Evolutionary conservation across 371 early-diverging fungal genomes (phyloP).

Genomic region (Syncephalis plumigaleata): DNA sequence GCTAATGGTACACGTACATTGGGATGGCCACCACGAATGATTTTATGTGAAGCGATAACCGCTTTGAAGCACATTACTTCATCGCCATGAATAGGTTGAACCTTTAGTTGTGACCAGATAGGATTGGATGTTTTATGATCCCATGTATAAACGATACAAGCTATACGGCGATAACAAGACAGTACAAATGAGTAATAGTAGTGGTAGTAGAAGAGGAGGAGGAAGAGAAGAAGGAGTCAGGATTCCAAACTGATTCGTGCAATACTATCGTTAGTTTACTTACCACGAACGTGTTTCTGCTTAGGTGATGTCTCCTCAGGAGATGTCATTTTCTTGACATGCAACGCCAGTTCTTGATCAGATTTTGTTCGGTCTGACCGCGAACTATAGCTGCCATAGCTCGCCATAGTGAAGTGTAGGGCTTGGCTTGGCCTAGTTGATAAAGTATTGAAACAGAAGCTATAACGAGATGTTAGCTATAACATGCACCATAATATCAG

Average conservation of each 20-base stretch:
- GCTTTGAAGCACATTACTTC: conserved; percentile 93
- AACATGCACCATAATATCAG: too few relatives aligned
- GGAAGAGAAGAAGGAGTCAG: too few relatives aligned
- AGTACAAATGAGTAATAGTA: neutral
- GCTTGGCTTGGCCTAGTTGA: too few relatives aligned
- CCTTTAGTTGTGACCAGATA: conserved; percentile 75
- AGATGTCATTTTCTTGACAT: conserved; percentile 83
- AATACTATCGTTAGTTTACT: conserved; percentile 7
- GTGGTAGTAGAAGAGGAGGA: too few relatives aligned
- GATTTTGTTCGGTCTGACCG: conserved; percentile 41
- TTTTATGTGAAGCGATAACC: conserved; percentile 85
- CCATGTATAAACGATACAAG: conserved; percentile 87
- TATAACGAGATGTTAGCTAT: too few relatives aligned
- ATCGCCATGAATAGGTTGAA: conserved; percentile 73
- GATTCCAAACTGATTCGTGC: too few relatives aligned
- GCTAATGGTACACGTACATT: conserved; percentile 23
- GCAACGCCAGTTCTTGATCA: conserved; percentile 68
- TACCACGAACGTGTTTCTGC: conserved; percentile 91
- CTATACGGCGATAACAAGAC: conserved; percentile 15
- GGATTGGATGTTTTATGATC: conserved; percentile 75
- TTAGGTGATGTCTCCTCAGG: conserved; percentile 89
- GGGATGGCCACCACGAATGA: conserved; percentile 86
- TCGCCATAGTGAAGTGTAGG: too few relatives aligned
- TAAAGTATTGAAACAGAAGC: too few relatives aligned
- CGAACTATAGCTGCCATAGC: conserved; percentile 1